phyloP scores from a whole-genome alignment of 352 stramenopile genomes.

The Phytopythium oedochilum region DNA sequence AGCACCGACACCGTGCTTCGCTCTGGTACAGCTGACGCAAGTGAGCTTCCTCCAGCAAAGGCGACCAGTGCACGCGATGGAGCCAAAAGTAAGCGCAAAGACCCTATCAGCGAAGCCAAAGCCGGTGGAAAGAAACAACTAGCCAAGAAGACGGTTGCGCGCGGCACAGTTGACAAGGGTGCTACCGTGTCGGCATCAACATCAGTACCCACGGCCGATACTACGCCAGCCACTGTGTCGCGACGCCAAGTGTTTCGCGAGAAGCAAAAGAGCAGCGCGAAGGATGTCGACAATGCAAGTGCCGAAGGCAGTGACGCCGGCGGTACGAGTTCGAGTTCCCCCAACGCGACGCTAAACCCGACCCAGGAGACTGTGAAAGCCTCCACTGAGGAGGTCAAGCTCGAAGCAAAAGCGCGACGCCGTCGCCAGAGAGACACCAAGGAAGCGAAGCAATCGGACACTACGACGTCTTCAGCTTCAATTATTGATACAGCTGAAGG shows the following conservation, averaged over 20 bases:
- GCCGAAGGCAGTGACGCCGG: not conserved
- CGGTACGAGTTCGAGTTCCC: not conserved
- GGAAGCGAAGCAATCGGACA: not conserved
- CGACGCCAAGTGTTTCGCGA: conserved; percentile 62
- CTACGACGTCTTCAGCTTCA: not conserved
- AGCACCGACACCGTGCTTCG: not conserved
- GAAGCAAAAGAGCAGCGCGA: conserved; percentile 27
- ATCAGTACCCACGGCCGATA: not conserved
- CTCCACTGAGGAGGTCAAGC: not conserved
- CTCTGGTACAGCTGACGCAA: not conserved
- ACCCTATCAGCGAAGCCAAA: not conserved
- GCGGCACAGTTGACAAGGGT: conserved; percentile 18
- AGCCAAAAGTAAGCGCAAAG: not conserved
- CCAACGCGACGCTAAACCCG: not conserved
- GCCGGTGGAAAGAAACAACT: not conserved
- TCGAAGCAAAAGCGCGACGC: not conserved
- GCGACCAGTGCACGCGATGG: not conserved
- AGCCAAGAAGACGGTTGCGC: conserved; percentile 14
- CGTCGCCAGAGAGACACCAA: conserved; percentile 2
- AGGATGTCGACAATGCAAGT: conserved; percentile 8
- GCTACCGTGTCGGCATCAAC: not conserved
- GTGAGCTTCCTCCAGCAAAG: not conserved
- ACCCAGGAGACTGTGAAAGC: not conserved
- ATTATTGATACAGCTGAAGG: not conserved
- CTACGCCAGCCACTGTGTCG: not conserved